A percentile compares a stretch with the other conserved stretches of the same genome.
Conservation (phyloP, 1,139 yeast genomes). For the Scheffersomyces stambukii region DNA sequence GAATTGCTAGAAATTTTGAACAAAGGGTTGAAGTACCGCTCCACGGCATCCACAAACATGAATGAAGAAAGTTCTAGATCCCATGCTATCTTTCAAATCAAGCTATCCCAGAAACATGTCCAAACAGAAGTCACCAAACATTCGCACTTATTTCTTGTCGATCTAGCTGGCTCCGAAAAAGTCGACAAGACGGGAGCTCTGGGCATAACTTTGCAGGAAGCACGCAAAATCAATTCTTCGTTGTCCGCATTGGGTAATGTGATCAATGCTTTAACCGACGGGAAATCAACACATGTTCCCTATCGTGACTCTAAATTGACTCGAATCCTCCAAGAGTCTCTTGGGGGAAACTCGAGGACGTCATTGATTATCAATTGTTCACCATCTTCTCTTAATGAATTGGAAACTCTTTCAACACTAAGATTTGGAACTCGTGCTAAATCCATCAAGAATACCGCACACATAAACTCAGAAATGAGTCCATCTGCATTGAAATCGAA, state of each 20-base stretch:
- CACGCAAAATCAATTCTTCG: conserved; percentile 78
- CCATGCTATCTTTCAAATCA: conserved; percentile 74
- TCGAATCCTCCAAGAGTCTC: conserved; percentile 74
- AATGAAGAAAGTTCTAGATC: conserved; percentile 76
- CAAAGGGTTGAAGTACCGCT: conserved; percentile 53
- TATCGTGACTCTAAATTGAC: conserved; percentile 84
- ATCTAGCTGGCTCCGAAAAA: conserved; percentile 87
- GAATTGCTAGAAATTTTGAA: conserved; percentile 58
- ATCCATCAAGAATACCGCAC: conserved; percentile 62
- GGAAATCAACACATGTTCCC: conserved; percentile 63
- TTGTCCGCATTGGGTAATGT: conserved; percentile 78
- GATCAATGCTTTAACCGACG: conserved; percentile 73
- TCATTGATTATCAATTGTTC: conserved; percentile 77
- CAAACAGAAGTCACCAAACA: conserved; percentile 54
- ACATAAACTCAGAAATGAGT: conserved; percentile 66
- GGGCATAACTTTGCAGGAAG: conserved; percentile 76
- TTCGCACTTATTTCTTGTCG: conserved; percentile 74
- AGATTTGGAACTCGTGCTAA: conserved; percentile 82
- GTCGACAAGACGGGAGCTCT: conserved; percentile 79
- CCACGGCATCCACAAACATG: conserved; percentile 65
- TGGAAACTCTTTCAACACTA: conserved; percentile 73
- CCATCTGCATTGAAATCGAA: conserved; percentile 49
- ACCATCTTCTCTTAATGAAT: conserved; percentile 55
- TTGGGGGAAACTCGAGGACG: conserved; percentile 86
- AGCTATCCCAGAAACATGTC: conserved; percentile 56